Evolutionary conservation across 2,329 filamentous ascomycete genomes (phyloP).

Genomic region (Xenoacremonium recifei): DNA sequence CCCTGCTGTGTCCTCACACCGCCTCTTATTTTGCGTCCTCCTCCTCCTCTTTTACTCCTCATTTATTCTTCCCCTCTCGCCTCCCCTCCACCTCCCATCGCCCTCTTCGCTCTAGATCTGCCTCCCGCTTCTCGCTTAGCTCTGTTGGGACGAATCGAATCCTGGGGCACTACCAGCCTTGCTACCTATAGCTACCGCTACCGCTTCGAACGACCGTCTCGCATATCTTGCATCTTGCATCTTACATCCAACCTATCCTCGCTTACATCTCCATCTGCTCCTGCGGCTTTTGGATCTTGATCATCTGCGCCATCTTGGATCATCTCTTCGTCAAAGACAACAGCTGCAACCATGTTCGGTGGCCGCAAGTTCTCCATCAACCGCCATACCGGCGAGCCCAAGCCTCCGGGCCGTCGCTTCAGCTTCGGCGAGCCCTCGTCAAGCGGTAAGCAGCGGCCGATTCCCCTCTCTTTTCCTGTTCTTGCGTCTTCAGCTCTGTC

Average conservation of each 20-base stretch:
- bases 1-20: too few species aligned
- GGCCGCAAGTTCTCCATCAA: slow-evolving; percentile 67
- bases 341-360: slow-evolving; percentile 44
- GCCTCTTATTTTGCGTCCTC: too few species aligned
- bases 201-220: too few species aligned
- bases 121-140: neutral
- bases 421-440: slow-evolving; percentile 56
- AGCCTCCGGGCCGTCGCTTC: slow-evolving; percentile 53
- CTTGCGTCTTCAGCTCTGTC: neutral
- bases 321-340: neutral
- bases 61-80: neutral
- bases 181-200: too few species aligned
- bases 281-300: too few species aligned
- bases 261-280: too few species aligned
- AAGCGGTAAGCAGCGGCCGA: slow-evolving; percentile 45
- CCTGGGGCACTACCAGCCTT: too few species aligned
- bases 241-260: too few species aligned
- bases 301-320: too few species aligned
- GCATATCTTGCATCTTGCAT: too few species aligned
- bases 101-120: neutral
- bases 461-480: neutral
- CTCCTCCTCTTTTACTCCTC: neutral
- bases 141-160: too few species aligned
- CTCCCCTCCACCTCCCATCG: neutral
- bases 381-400: slow-evolving; percentile 61